Evolutionary conservation across 495 filamentous ascomycete genomes (phyloP).

Genomic region (Penicillium nucicola): DNA sequence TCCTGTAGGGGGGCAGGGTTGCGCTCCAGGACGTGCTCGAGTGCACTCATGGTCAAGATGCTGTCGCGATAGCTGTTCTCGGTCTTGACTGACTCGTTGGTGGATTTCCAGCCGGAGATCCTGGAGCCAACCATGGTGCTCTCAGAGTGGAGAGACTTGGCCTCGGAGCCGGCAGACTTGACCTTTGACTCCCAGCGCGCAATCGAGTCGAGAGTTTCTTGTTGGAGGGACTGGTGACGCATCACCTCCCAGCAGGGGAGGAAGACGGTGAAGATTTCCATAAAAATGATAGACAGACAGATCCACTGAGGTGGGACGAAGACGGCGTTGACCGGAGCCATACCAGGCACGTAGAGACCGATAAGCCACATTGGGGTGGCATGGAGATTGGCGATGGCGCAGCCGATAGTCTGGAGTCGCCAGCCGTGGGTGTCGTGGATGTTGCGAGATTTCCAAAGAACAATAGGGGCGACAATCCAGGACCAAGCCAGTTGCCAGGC

Average conservation of each 20-base stretch:
- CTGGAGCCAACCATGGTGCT: conserved; percentile 31
- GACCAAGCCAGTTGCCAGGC: conserved; percentile 65
- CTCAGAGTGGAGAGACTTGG: conserved; percentile 27
- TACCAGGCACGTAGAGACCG: conserved; percentile 54
- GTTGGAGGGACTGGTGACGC: conserved; percentile 43
- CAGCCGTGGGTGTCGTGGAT: conserved; percentile 67
- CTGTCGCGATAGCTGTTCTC: conserved; percentile 28
- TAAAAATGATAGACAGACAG: conserved; percentile 49
- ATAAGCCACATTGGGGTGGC: conserved; percentile 67
- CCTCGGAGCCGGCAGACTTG: conserved; percentile 21
- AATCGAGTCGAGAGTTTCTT: conserved; percentile 37
- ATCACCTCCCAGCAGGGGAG: conserved; percentile 55
- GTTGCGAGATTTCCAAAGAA: conserved; percentile 42
- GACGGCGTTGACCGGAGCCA: conserved; percentile 52
- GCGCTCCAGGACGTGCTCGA: conserved; percentile 54
- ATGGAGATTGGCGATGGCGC: conserved; percentile 56
- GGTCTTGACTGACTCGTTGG: conserved; percentile 24
- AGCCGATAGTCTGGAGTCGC: conserved; percentile 62
- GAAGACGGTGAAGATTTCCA: conserved; percentile 53
- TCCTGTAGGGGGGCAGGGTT: conserved; percentile 54
- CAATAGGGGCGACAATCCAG: conserved; percentile 51
- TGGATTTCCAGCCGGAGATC: conserved; percentile 33
- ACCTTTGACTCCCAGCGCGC: conserved; percentile 31
- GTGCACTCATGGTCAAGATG: conserved; percentile 55
- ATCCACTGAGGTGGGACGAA: conserved; percentile 59